Base-by-base conservation (phyloP, 2,329 filamentous ascomycete species). In the Epichloe aotearoae region DNA sequence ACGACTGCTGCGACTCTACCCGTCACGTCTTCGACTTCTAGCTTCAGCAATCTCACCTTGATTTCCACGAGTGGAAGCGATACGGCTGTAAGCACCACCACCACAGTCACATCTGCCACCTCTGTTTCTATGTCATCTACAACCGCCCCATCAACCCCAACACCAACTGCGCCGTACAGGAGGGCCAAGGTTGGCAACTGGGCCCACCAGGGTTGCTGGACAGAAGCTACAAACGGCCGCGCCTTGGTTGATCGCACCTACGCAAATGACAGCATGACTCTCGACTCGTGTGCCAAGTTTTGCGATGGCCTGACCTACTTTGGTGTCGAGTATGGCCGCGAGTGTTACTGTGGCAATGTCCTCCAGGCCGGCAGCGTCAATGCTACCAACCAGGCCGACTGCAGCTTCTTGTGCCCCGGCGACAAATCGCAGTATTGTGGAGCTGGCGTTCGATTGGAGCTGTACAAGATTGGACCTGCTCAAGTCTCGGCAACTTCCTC, bases 311-410 rank as follows among this genome's bases (percentile, higher is more conserved):
- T 62, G 49, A 61, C 60, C 6, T 69, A 61, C 26, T 66, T 63
- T 2, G 67, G 67, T 10, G 60, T 69, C 4, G 65, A 70, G 46
- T 69, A 69, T 34, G 65, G 65, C 2, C 59, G 58, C 1, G 67
- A 69, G 36, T 69, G 67, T 19, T 70, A 64, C 58, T 70, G 67
- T 38, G 65, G 65, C 8, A 59, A 66, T 46, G 48, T 44, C 1
- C 53, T 69, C 8, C 59, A 61, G 19, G 55, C 57, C 4, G 66
- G 65, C 1, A 60, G 56, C 52, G 36, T 52, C 10, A 53, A 52
- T 12, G 48, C 57, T 2, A 60, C 57, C 47, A 65, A 69, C 41
- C 57, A 64, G 6, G 60, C 59, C 1, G 56, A 61, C 52, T 69
- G 67, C 49, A 64, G 58, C 34, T 60, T 65, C 36, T 48, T 55